These are phyloP conservation scores for Penicillium waksmanii DNA, from an alignment of 495 filamentous ascomycete species.

Conservation along the genomic window DNA sequence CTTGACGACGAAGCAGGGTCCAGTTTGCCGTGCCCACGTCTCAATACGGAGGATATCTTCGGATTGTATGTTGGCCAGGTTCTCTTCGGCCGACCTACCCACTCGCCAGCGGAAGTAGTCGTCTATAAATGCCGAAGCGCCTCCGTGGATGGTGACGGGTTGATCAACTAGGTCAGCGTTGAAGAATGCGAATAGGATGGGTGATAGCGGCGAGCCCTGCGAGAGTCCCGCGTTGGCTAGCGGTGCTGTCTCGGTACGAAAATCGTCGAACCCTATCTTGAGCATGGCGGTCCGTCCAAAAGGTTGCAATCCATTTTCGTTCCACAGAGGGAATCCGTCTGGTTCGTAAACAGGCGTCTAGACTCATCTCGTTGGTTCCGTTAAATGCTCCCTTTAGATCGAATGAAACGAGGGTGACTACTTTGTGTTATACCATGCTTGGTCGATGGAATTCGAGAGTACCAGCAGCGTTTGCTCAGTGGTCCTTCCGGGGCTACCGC, in stretches of 20 bases:
- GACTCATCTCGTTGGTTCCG: too few relatives aligned
- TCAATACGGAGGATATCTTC: conserved; percentile 28
- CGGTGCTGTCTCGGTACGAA: conserved; percentile 2
- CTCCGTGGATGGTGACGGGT: neutral
- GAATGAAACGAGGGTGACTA: too few relatives aligned
- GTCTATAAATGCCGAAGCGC: neutral
- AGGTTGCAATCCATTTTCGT: conserved; percentile 24
- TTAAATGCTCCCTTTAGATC: too few relatives aligned
- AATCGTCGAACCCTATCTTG: conserved; percentile 33
- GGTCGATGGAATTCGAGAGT: conserved; percentile 15
- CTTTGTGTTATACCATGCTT: conserved; percentile 2
- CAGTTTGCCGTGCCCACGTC: neutral
- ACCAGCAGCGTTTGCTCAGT: conserved; percentile 3
- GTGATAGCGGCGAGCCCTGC: neutral
- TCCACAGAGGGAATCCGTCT: conserved; percentile 23
- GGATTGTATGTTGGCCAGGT: conserved; percentile 19
- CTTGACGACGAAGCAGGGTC: neutral
- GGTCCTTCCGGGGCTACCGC: neutral
- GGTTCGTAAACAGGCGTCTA: too few relatives aligned
- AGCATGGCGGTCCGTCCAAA: neutral
- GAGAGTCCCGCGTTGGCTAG: conserved; percentile 9
- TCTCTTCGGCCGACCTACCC: conserved; percentile 17
- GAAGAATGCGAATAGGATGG: neutral
- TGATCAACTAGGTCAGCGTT: neutral
- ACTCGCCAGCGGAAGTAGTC: conserved; percentile 28